Evolutionary conservation across 345 rosid species (phyloP).

Genomic region (Sonneratia alba): DNA sequence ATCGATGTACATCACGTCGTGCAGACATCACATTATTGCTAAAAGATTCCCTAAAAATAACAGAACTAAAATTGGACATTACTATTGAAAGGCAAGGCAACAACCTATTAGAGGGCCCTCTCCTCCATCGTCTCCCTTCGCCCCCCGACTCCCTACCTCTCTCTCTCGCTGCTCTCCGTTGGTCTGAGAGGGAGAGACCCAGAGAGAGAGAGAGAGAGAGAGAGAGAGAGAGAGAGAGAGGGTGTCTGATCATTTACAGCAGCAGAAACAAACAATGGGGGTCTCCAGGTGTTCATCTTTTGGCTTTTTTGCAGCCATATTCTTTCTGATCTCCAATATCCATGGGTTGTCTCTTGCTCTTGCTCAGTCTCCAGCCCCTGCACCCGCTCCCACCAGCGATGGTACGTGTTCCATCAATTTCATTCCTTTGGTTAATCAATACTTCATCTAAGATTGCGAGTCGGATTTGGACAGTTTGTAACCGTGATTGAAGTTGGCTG

Average conservation of each 20-base stretch:
- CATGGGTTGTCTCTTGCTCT: constrained; percentile 40
- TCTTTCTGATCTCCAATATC: constrained; percentile 23
- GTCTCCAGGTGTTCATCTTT: background rate
- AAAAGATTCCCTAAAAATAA: background rate
- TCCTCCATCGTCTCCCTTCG: background rate
- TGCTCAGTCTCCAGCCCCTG: constrained; percentile 44
- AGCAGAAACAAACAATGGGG: background rate
- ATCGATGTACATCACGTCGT: no score
- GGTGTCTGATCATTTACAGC: background rate
- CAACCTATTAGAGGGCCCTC: background rate
- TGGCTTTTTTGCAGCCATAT: constrained; percentile 24
- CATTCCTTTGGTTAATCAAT: background rate
- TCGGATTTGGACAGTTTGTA: no score
- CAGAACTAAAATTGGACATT: background rate
- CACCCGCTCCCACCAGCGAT: constrained; percentile 65
- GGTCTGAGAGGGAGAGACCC: background rate
- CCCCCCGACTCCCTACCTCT: background rate
- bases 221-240: background rate
- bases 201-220: no score
- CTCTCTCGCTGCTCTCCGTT: background rate
- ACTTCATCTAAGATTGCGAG: background rate
- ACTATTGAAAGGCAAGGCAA: background rate
- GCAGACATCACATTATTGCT: background rate
- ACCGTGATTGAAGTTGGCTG: no score
- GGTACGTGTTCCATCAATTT: constrained; percentile 20